Conservation (phyloP, 2,329 filamentous ascomycete species). For the Aspergillus pseudoviridinutans region DNA sequence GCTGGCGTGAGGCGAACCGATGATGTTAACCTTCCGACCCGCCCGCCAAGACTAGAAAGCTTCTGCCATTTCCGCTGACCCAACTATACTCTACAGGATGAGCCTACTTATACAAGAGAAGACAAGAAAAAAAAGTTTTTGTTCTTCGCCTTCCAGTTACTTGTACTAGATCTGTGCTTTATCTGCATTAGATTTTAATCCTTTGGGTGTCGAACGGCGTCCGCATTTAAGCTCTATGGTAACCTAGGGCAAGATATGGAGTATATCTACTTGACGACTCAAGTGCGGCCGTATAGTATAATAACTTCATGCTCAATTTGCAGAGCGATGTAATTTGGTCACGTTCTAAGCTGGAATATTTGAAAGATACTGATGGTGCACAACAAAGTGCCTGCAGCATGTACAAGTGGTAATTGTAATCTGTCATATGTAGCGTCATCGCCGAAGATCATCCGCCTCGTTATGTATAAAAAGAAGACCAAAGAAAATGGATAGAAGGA, state of each 20-base stretch:
- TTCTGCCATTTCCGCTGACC: not conserved
- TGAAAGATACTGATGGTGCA: not conserved
- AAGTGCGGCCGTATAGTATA: not conserved
- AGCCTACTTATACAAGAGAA: not conserved
- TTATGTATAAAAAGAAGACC: conserved; percentile 9
- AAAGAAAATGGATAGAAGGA: conserved; percentile 9
- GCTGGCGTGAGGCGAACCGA: conserved; percentile 15
- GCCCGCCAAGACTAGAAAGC: conserved; percentile 17
- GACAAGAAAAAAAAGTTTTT: too few relatives aligned
- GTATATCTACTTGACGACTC: too few relatives aligned
- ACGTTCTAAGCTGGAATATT: not conserved
- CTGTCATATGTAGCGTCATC: not conserved
- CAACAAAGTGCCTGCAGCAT: not conserved
- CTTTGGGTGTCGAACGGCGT: not conserved
- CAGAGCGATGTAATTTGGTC: not conserved
- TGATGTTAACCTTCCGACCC: conserved; percentile 24
- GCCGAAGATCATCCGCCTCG: conserved; percentile 12
- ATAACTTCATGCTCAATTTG: not conserved
- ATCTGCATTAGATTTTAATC: not conserved
- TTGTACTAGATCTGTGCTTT: not conserved
- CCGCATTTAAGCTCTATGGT: not conserved
- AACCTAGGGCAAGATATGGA: not conserved
- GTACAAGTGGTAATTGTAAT: not conserved
- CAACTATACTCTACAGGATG: not conserved
- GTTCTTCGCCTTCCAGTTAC: not conserved